Evolutionary conservation across 768 basidiomycete genomes (phyloP).

Genomic region (Macrolepiota fuliginosa): DNA sequence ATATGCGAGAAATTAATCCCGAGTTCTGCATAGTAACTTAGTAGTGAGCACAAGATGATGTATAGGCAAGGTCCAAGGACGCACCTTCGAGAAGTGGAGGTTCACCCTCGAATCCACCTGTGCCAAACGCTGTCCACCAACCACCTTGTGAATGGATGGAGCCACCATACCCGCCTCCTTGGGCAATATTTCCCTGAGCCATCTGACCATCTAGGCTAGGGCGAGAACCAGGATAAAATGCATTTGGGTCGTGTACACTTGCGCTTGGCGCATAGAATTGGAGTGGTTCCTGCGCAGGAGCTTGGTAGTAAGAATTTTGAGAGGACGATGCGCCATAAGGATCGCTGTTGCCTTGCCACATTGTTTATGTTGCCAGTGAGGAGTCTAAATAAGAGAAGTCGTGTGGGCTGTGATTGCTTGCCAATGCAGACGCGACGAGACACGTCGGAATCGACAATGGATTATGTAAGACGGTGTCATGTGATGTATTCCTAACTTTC

Average conservation of each 20-base stretch:
- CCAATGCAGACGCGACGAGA: slow-evolving; percentile 13
- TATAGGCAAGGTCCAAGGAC: slow-evolving; percentile 17
- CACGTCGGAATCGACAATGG: slow-evolving; percentile 16
- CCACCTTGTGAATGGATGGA: slow-evolving; percentile 70
- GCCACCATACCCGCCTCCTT: slow-evolving; percentile 10
- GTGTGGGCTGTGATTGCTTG: background rate
- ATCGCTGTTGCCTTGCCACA: slow-evolving; percentile 75
- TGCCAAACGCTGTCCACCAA: slow-evolving; percentile 97
- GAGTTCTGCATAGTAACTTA: slow-evolving; percentile 57
- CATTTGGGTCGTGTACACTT: slow-evolving; percentile 43
- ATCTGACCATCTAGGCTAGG: slow-evolving; percentile 77
- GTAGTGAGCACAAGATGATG: background rate
- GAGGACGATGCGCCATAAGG: slow-evolving; percentile 62
- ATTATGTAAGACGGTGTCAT: slow-evolving; percentile 21
- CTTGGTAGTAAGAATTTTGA: slow-evolving; percentile 57
- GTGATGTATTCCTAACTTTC: slow-evolving; percentile 22
- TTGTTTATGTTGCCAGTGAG: slow-evolving; percentile 22
- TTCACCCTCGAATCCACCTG: slow-evolving; percentile 94
- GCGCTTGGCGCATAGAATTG: slow-evolving; percentile 73
- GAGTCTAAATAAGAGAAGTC: background rate
- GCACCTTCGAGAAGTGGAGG: slow-evolving; percentile 92
- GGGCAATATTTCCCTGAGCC: slow-evolving; percentile 29
- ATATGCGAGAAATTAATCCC: slow-evolving; percentile 99
- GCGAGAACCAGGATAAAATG: slow-evolving; percentile 65
- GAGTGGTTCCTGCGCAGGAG: slow-evolving; percentile 56